Evolutionary conservation across 2,329 filamentous ascomycete species (phyloP).

Genomic region (Hypoxylon sp.): DNA sequence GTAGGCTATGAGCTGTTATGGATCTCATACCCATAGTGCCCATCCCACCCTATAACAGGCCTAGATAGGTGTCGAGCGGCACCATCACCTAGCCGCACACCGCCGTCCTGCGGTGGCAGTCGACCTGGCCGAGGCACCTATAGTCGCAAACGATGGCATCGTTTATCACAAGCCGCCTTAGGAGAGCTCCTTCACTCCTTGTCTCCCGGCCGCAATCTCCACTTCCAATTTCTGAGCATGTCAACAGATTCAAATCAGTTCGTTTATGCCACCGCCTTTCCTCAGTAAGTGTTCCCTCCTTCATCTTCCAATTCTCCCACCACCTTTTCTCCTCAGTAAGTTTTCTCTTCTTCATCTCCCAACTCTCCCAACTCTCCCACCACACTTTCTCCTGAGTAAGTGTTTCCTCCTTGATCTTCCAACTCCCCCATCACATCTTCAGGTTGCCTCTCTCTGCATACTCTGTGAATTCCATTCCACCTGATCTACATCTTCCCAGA

Average conservation of each 20-base stretch:
- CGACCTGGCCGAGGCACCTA: no score
- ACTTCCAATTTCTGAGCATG: neutral
- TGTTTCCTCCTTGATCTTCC: no score
- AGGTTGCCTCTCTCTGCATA: neutral
- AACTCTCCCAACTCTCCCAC: no score
- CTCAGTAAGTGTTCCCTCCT: neutral
- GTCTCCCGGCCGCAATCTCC: neutral
- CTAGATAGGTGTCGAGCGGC: neutral
- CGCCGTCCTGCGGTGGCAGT: neutral
- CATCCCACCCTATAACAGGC: neutral
- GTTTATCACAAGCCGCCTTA: neutral
- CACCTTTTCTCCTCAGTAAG: neutral
- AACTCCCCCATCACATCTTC: neutral
- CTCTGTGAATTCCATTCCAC: no score
- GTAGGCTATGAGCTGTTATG: neutral
- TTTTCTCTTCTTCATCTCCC: no score
- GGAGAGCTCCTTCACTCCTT: neutral
- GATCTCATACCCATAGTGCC: neutral
- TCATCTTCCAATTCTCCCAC: no score
- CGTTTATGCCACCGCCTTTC: neutral
- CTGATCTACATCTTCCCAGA: neutral
- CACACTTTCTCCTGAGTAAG: no score
- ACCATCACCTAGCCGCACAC: neutral
- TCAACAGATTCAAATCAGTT: neutral
- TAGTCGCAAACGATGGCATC: neutral